Conservation (phyloP, 495 filamentous ascomycete genomes). For the Mytilinidion resinicola region DNA sequence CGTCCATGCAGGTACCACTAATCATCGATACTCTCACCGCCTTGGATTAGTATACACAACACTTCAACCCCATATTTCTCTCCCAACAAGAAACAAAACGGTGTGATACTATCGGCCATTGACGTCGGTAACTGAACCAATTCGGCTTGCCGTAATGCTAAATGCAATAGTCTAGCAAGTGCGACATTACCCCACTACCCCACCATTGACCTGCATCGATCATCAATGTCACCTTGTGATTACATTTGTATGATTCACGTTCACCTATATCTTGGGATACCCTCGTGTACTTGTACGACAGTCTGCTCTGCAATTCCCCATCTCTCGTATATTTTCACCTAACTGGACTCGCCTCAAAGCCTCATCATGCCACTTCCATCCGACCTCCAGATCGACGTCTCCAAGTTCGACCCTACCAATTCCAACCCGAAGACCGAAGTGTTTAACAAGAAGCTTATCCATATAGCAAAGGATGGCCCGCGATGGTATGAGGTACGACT, state of each 20-base stretch:
- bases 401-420: slow-evolving; percentile 29
- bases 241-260: no score
- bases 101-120: no score
- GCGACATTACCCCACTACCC: slow-evolving; percentile 20
- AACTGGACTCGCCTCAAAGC: not conserved
- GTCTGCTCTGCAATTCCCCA: not conserved
- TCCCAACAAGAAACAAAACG: no score
- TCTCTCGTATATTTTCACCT: not conserved
- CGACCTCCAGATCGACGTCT: slow-evolving; percentile 27
- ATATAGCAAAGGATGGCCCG: slow-evolving; percentile 32
- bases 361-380: slow-evolving; percentile 28
- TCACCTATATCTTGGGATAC: no score
- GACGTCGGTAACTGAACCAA: no score
- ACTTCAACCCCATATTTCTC: no score
- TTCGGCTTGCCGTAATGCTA: not conserved
- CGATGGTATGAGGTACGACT: slow-evolving; percentile 35
- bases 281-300: not conserved
- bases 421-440: slow-evolving; percentile 25
- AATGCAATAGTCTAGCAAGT: not conserved
- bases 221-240: no score
- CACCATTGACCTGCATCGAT: slow-evolving; percentile 4
- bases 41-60: no score
- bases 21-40: no score
- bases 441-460: slow-evolving; percentile 35
- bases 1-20: no score